Evolutionary conservation across 305 asterid genomes (phyloP).

Genomic region (Fraxinus albicans): DNA sequence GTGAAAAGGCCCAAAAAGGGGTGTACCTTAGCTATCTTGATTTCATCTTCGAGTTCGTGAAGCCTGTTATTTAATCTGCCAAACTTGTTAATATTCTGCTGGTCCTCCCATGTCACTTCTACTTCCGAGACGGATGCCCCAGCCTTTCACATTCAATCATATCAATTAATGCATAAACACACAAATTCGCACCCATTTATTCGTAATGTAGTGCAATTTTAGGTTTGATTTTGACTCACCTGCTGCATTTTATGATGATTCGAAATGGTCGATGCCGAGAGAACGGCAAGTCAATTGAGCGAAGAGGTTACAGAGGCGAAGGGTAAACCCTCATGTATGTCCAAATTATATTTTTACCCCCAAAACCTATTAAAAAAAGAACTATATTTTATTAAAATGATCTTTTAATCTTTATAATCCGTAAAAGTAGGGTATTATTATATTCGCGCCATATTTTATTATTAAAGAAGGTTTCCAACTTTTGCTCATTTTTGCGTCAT

Average conservation of each 20-base stretch:
- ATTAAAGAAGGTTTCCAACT: too few species aligned
- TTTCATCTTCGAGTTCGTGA: conserved; percentile 92
- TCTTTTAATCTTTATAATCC: too few species aligned
- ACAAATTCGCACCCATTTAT: not conserved
- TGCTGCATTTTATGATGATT: conserved; percentile 47
- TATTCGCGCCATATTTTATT: too few species aligned
- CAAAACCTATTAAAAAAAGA: not conserved
- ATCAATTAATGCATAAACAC: not conserved
- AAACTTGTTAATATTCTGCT: conserved; percentile 87
- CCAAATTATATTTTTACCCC: not conserved
- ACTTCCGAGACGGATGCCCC: conserved; percentile 71
- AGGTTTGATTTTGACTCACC: conserved; percentile 37
- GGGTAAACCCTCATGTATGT: not conserved
- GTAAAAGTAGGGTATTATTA: too few species aligned
- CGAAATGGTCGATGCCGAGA: not conserved
- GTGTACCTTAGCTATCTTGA: conserved; percentile 75
- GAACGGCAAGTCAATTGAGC: not conserved
- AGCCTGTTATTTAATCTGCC: conserved; percentile 82
- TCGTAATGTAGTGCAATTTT: not conserved
- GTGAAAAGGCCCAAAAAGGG: not conserved
- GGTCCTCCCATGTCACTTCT: conserved; percentile 96
- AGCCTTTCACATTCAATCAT: conserved; percentile 37
- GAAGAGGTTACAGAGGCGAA: not conserved
- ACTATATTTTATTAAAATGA: too few species aligned
- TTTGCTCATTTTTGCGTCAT: too few species aligned